Conservation (phyloP, 108 stramenopile genomes). For the Epipyxis sp. region DNA sequence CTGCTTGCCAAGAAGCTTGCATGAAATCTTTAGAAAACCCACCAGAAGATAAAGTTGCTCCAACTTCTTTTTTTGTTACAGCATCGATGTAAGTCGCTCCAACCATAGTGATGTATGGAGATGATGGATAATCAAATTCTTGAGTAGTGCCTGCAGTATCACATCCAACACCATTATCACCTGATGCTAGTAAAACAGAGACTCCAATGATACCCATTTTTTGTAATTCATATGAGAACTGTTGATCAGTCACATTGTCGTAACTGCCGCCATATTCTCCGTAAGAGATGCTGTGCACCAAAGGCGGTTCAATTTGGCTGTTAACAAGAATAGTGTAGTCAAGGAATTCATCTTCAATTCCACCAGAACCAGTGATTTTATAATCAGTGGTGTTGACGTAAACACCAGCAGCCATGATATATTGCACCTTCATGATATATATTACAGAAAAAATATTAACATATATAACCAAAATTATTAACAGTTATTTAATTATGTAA, state of each 20-base stretch:
- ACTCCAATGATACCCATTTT: slow-evolving; percentile 39
- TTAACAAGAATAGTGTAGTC: slow-evolving; percentile 18
- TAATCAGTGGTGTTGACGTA: slow-evolving; percentile 30
- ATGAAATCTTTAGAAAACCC: slow-evolving; percentile 37
- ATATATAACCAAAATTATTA: no score
- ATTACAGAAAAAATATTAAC: no score
- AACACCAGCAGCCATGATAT: slow-evolving; percentile 28
- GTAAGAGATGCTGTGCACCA: slow-evolving; percentile 21
- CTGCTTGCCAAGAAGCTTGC: slow-evolving; percentile 24
- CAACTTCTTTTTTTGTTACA: slow-evolving; percentile 1
- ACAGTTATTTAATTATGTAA: no score
- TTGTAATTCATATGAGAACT: slow-evolving; percentile 33
- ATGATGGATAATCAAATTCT: slow-evolving; percentile 34
- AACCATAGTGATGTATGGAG: slow-evolving; percentile 43
- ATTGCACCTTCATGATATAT: no score
- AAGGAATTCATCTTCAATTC: slow-evolving; percentile 10
- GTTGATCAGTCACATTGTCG: slow-evolving; percentile 16
- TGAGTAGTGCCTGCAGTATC: neutral
- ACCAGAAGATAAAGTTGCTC: slow-evolving; percentile 26
- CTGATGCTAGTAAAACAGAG: slow-evolving; percentile 37
- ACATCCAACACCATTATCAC: slow-evolving; percentile 43
- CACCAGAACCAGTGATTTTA: neutral
- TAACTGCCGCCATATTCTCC: slow-evolving; percentile 21
- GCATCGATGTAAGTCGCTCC: slow-evolving; percentile 41
- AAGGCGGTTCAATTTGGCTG: slow-evolving; percentile 14